These are phyloP conservation scores for Anaeramoeba flamelloides DNA, from an alignment of 78 protist genomes.

Conservation along the genomic window DNA sequence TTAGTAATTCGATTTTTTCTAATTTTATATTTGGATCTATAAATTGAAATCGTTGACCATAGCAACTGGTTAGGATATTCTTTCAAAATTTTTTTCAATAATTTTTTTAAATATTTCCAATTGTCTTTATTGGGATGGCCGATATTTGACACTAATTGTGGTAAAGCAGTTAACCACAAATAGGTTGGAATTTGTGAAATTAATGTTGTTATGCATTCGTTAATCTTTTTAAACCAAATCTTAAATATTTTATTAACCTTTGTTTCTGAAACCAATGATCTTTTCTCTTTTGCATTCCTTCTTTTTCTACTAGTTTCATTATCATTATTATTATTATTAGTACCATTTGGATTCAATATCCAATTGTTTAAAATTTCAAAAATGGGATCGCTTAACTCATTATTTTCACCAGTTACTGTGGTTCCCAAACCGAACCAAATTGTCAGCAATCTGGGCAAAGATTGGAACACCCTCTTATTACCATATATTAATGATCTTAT, in stretches of 20 bases:
- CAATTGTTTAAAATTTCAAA: background rate
- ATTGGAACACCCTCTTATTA: constrained; percentile 19
- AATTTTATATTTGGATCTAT: background rate
- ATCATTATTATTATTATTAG: no score
- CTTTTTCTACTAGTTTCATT: no score
- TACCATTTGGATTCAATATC: no score
- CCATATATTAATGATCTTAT: constrained; percentile 26
- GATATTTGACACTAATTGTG: constrained; percentile 55
- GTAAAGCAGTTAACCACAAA: constrained; percentile 33
- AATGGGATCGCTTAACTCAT: background rate
- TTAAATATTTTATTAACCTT: background rate
- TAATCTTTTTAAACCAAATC: background rate
- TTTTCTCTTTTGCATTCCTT: no score
- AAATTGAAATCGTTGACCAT: constrained; percentile 31
- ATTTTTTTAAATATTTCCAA: constrained; percentile 9
- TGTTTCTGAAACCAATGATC: background rate
- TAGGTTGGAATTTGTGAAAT: constrained; percentile 21
- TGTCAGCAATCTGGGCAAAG: constrained; percentile 47
- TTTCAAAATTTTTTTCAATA: constrained; percentile 17
- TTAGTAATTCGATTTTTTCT: background rate
- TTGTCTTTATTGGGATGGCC: constrained; percentile 19
- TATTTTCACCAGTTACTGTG: background rate
- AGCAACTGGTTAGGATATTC: constrained; percentile 47
- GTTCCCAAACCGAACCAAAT: constrained; percentile 46
- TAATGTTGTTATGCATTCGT: background rate